Conservation (phyloP, 345 rosid species). For the Citrus australasica region DNA sequence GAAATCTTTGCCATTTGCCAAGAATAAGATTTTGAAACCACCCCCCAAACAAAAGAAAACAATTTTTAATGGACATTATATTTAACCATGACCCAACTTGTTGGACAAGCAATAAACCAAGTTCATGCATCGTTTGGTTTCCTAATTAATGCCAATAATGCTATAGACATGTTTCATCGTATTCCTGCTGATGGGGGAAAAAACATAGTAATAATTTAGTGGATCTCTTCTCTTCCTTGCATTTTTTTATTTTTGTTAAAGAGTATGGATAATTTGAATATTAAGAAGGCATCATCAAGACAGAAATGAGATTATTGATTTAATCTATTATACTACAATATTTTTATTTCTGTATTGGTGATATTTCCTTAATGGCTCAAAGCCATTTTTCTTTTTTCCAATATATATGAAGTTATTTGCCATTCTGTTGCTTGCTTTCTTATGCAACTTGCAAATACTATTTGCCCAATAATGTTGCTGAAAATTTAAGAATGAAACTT, state of each 20-base stretch:
- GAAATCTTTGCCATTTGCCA: not conserved
- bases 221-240: not conserved
- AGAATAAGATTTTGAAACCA: not conserved
- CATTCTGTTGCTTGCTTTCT: not conserved
- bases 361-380: too few species aligned
- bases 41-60: not conserved
- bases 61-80: not conserved
- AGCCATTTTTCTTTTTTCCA: not conserved
- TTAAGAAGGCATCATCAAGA: too few species aligned
- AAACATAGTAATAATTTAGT: not conserved
- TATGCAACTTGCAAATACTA: not conserved
- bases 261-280: too few species aligned
- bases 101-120: slow-evolving; percentile 8
- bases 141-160: not conserved
- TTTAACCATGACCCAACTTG: not conserved
- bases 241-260: not conserved
- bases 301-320: too few species aligned
- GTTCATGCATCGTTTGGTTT: not conserved
- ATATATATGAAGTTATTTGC: not conserved
- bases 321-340: too few species aligned
- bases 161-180: not conserved
- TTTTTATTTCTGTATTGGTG: too few species aligned
- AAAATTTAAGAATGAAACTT: not conserved
- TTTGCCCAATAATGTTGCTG: not conserved
- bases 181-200: not conserved